phyloP scores from a whole-genome alignment of 495 filamentous ascomycete genomes.

The Xylona heveae region DNA sequence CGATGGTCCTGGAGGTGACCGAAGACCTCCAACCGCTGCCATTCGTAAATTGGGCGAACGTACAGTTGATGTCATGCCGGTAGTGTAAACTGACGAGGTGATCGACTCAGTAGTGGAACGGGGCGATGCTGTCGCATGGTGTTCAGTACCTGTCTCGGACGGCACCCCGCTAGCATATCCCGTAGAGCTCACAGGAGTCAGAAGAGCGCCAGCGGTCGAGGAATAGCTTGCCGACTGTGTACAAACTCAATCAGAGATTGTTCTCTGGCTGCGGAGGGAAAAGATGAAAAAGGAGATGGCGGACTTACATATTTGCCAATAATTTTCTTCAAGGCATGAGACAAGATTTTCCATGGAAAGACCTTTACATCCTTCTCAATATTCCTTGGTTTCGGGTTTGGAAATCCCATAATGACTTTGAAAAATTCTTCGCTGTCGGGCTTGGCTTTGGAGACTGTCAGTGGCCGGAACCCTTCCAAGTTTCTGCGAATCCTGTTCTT shows the following conservation, averaged over 20 bases:
- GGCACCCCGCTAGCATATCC: conserved; percentile 7
- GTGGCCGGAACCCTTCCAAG: conserved; percentile 72
- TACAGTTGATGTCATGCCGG: background rate
- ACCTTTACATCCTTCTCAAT: conserved; percentile 99
- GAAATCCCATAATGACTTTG: conserved; percentile 97
- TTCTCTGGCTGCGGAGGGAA: background rate
- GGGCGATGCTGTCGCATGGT: background rate
- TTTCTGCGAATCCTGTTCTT: conserved; percentile 96
- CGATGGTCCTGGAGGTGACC: background rate
- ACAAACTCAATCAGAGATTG: background rate
- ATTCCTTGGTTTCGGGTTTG: conserved; percentile 80
- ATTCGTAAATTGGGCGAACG: background rate
- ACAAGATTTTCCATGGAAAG: conserved; percentile 78
- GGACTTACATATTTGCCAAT: conserved; percentile 89
- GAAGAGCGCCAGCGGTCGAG: conserved; percentile 19
- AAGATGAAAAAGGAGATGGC: conserved; percentile 1
- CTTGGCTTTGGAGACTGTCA: conserved; percentile 84
- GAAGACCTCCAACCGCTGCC: background rate
- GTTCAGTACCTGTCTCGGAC: background rate
- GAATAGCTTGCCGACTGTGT: conserved; percentile 16
- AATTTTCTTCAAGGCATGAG: conserved; percentile 78
- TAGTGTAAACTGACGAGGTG: background rate
- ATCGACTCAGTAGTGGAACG: background rate
- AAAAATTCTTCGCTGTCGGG: conserved; percentile 87
- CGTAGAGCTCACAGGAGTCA: conserved; percentile 5